Evolutionary conservation across 2,329 filamentous ascomycete genomes (phyloP).

Genomic region (Ampelomyces quisqualis): DNA sequence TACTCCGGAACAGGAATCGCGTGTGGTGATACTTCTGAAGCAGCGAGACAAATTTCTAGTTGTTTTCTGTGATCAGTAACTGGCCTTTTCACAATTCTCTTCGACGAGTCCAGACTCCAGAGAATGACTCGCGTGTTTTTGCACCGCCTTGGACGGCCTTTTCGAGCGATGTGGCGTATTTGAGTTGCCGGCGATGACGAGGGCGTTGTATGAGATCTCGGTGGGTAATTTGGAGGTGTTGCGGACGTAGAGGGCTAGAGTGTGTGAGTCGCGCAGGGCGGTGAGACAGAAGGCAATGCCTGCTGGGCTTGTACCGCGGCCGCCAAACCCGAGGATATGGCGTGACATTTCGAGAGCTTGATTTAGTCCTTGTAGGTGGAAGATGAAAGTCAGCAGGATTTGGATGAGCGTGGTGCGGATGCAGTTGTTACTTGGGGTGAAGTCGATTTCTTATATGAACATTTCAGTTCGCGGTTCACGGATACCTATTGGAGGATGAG

Average conservation of each 20-base stretch:
- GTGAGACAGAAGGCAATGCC: slow-evolving; percentile 12
- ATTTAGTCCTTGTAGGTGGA: no score
- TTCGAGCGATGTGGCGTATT: slow-evolving; percentile 5
- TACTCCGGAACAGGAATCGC: slow-evolving; percentile 7
- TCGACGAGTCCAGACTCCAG: neutral
- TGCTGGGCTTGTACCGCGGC: slow-evolving; percentile 11
- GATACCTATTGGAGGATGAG: no score
- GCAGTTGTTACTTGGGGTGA: no score
- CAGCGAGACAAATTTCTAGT: slow-evolving; percentile 9
- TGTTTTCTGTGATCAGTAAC: slow-evolving; percentile 9
- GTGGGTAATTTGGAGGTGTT: slow-evolving; percentile 12
- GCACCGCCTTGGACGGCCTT: slow-evolving; percentile 8
- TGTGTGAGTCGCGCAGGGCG: slow-evolving; percentile 11
- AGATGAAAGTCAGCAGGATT: no score
- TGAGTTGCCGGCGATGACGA: slow-evolving; percentile 4
- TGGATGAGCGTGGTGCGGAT: no score
- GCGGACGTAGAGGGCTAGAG: slow-evolving; percentile 11
- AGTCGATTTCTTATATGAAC: no score
- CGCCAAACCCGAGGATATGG: slow-evolving; percentile 16
- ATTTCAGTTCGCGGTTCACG: no score
- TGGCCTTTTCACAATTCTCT: neutral
- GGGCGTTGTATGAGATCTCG: slow-evolving; percentile 9
- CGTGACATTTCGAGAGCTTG: no score
- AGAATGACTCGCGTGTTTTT: slow-evolving; percentile 11
- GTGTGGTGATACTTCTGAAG: slow-evolving; percentile 9